Percentiles rank a stretch among this genome's conserved stretches.
These are phyloP conservation scores for Leishmania turanica DNA, from an alignment of 208 protist genomes.

Conservation along the genomic window DNA sequence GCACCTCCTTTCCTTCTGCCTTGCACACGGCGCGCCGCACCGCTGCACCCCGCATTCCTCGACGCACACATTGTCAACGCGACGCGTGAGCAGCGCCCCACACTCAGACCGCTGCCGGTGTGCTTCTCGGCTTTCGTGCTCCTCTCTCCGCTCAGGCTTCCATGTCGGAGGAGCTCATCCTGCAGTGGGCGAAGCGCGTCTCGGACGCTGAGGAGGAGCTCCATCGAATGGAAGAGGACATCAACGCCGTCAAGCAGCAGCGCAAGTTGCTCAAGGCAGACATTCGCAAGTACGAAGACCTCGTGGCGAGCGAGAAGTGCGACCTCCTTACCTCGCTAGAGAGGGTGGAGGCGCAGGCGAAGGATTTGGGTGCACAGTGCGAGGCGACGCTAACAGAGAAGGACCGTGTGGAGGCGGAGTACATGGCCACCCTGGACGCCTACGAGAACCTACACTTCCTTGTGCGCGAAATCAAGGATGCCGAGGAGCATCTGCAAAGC, in stretches of 20 bases:
- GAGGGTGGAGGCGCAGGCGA: constrained; percentile 67
- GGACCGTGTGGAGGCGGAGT: constrained; percentile 66
- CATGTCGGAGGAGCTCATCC: constrained; percentile 46
- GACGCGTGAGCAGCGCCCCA: not conserved
- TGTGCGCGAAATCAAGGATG: constrained; percentile 75
- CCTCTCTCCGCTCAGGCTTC: not conserved
- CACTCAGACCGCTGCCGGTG: not conserved
- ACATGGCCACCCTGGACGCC: constrained; percentile 78
- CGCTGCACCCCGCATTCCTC: not conserved
- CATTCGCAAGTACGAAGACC: constrained; percentile 49
- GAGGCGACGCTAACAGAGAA: constrained; percentile 57
- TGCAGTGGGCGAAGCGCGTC: constrained; percentile 76
- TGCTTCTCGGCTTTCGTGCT: not conserved
- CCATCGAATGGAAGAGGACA: constrained; percentile 69
- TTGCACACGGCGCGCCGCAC: too few relatives aligned
- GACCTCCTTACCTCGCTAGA: constrained; percentile 64
- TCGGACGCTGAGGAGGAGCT: constrained; percentile 71
- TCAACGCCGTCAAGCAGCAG: constrained; percentile 46
- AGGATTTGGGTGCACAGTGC: constrained; percentile 54
- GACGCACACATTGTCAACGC: not conserved
- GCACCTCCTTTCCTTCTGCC: not conserved
- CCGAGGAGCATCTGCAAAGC: constrained; percentile 58
- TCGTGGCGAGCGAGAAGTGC: constrained; percentile 64
- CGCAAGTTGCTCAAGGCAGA: constrained; percentile 54
- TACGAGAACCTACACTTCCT: constrained; percentile 84